Base-by-base conservation (phyloP, 1,284 basidiomycete species). In the Fomitiporia mediterranea region DNA sequence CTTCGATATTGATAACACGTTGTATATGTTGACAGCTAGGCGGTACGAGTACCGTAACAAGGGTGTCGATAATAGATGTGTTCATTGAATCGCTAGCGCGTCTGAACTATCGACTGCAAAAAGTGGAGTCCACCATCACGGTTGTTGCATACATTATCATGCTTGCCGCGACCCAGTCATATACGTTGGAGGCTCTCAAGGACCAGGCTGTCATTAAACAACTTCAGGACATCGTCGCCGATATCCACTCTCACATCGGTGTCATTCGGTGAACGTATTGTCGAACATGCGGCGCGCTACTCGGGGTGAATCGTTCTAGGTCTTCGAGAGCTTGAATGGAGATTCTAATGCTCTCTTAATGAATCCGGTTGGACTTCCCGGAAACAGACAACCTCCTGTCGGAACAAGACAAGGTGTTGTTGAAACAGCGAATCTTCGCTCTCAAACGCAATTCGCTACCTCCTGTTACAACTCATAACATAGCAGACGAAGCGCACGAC, bases 21-120 rank as follows among this genome's bases (percentile, higher is more conserved):
- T 99, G 60, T 99, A 99, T 75, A 86, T 87, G 81, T 99, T 99
- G 76, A 98, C 94, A 15, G 96, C 96, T 17, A 96, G 96, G 47
- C 84, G 96, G 50, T 99, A 99, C 73, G 96, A 99, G 73, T 98
- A 97, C 73, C 82, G 96, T 44, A 99, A 99, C 79, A 99, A 99
- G 78, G 96, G 96, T 64, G 94, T 98, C 42, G 96, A 99, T 71
- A 97, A n/a, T n/a, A n/a, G n/a, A n/a, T n/a, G n/a, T 99, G 94
- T 99, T 98, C 70, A 95, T 99, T 66, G 96, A 99, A 74, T 83
- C 90, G 28, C 83, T 99, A 56, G 95, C 96, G 28, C 89, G 94
- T 51, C 80, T 98, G 52, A 98, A 98, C 72, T 85, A 88, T 70
- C 86, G 84, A 30, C 79, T 98, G 39, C 88, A 97, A 72, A 84